These are phyloP conservation scores for Trapa incisa DNA, from an alignment of 345 rosid species.

Conservation along the genomic window DNA sequence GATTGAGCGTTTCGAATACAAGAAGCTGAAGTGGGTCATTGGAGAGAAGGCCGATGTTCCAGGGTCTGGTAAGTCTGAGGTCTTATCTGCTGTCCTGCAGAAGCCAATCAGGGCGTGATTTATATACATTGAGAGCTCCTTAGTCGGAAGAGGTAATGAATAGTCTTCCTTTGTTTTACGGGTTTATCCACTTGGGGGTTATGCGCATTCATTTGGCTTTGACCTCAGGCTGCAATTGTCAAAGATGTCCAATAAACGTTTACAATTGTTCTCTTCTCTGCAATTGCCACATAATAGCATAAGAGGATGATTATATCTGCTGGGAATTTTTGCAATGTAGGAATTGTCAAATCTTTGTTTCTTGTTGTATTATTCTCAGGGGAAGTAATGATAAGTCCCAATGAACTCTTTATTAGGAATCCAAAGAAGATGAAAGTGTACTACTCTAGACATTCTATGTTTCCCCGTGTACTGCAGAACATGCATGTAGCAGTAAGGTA, in stretches of 20 bases:
- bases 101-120: conserved; percentile 64
- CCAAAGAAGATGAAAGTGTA: neutral
- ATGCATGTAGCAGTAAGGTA: neutral
- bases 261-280: neutral
- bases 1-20: conserved; percentile 78
- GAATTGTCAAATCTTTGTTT: neutral
- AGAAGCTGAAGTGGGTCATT: conserved; percentile 86
- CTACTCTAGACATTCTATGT: neutral
- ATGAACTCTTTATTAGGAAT: neutral
- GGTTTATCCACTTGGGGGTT: conserved; percentile 5
- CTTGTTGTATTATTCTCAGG: neutral
- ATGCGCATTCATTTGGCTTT: conserved; percentile 9
- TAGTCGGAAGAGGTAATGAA: conserved; percentile 1
- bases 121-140: neutral
- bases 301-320: neutral
- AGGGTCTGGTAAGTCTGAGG: conserved; percentile 39
- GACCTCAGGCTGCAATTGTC: conserved; percentile 2
- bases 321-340: neutral
- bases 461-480: neutral
- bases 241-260: neutral
- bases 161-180: neutral
- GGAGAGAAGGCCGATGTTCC: conserved; percentile 51
- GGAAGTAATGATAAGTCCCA: neutral
- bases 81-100: conserved; percentile 82
- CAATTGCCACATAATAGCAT: neutral